Conservation (phyloP, 257 asterid genomes). For the Solanum pimpinellifolium region DNA sequence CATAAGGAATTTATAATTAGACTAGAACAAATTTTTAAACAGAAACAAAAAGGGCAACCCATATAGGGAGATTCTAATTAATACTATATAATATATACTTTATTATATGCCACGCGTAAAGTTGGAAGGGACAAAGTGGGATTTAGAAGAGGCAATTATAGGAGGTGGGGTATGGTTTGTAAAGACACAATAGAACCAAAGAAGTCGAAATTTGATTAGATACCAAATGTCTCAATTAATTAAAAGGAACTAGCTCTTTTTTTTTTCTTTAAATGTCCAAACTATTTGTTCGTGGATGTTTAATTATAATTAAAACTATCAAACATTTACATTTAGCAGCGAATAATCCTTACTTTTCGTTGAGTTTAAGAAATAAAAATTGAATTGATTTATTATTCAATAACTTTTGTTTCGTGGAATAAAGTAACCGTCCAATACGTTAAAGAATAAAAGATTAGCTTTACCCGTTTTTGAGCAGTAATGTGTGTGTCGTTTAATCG, state of each 20-base stretch:
- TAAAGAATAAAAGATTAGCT: neutral
- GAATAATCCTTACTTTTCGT: neutral
- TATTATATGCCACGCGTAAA: neutral
- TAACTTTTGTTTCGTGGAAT: neutral
- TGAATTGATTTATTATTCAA: neutral
- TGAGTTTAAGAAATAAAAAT: neutral
- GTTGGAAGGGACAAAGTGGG: neutral
- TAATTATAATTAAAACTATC: neutral
- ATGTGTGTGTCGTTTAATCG: neutral
- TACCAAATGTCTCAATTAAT: constrained; percentile 14
- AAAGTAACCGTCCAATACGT: neutral
- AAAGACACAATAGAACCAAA: neutral
- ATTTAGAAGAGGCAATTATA: neutral
- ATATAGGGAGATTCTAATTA: neutral
- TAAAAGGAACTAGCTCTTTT: constrained; percentile 1
- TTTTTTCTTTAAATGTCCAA: neutral
- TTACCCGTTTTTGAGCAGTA: neutral
- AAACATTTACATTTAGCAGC: neutral
- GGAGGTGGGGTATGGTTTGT: neutral
- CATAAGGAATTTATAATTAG: neutral
- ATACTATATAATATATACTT: neutral
- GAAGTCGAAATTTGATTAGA: constrained; percentile 7
- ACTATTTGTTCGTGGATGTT: neutral
- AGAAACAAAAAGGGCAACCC: neutral
- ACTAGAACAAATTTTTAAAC: neutral